Percentiles rank a stretch among this genome's conserved stretches.
phyloP scores from a whole-genome alignment of 2,329 filamentous ascomycete species.

The Penicillium brasilianum region DNA sequence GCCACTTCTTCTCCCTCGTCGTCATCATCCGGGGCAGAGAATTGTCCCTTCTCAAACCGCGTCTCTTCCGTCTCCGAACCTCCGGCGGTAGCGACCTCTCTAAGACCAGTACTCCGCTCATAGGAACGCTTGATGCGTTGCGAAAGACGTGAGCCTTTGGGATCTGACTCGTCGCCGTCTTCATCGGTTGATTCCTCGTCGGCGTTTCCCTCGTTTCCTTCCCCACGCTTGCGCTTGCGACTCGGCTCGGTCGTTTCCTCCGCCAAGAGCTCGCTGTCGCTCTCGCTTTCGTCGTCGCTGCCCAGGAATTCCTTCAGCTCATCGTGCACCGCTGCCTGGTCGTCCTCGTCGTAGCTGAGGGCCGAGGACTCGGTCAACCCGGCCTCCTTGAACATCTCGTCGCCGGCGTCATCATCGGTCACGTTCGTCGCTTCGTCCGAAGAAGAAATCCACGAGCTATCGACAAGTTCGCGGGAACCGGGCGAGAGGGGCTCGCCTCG shows the following conservation, averaged over 20 bases:
- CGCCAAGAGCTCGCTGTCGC: slow-evolving; percentile 53
- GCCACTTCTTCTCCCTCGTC: slow-evolving; percentile 39
- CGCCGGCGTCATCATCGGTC: slow-evolving; percentile 51
- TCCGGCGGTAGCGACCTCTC: slow-evolving; percentile 41
- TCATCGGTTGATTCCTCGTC: slow-evolving; percentile 32
- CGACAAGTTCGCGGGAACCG: slow-evolving; percentile 51
- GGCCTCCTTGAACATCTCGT: slow-evolving; percentile 57
- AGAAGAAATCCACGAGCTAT: slow-evolving; percentile 52
- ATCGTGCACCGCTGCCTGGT: slow-evolving; percentile 69
- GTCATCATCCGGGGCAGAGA: slow-evolving; percentile 45
- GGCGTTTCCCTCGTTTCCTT: slow-evolving; percentile 28
- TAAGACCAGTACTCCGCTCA: slow-evolving; percentile 46
- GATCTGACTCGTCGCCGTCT: slow-evolving; percentile 47
- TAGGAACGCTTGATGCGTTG: slow-evolving; percentile 50
- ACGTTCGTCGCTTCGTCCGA: slow-evolving; percentile 55
- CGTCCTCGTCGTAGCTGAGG: slow-evolving; percentile 64
- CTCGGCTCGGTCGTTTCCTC: slow-evolving; percentile 29
- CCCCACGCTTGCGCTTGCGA: slow-evolving; percentile 47
- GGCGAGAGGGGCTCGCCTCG: slow-evolving; percentile 52
- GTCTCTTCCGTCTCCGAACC: slow-evolving; percentile 31
- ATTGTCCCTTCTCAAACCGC: slow-evolving; percentile 35
- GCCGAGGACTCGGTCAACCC: slow-evolving; percentile 56
- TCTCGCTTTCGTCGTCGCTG: slow-evolving; percentile 55
- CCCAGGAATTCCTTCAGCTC: slow-evolving; percentile 76
- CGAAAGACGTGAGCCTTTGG: slow-evolving; percentile 42